Evolutionary conservation across 768 basidiomycete species (phyloP).

Genomic region (Crassisporium funariophilum): DNA sequence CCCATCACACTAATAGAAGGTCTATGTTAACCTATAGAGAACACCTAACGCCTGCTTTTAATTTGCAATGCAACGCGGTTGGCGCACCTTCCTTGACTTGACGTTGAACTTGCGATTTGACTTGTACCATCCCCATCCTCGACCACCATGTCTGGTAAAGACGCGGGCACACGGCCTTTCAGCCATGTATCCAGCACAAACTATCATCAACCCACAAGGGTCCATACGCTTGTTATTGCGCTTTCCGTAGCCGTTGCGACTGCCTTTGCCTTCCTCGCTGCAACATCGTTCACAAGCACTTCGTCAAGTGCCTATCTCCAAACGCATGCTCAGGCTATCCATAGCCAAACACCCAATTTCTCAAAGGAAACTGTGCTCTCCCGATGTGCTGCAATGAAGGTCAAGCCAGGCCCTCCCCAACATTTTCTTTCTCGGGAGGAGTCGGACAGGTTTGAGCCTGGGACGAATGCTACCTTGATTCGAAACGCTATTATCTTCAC

Average conservation of each 20-base stretch:
- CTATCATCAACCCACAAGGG: constrained; percentile 1
- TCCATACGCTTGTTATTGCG: neutral
- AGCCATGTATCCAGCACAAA: neutral
- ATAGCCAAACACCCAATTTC: too few species aligned
- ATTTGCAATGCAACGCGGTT: constrained; percentile 15
- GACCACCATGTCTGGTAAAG: constrained; percentile 26
- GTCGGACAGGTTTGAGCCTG: constrained; percentile 69
- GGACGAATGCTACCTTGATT: constrained; percentile 68
- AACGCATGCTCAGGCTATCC: constrained; percentile 4
- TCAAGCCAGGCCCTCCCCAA: constrained; percentile 42
- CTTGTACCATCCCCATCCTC: constrained; percentile 9
- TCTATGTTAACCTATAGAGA: too few species aligned
- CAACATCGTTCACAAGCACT: constrained; percentile 7
- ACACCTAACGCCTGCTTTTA: constrained; percentile 6
- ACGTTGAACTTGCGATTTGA: constrained; percentile 1
- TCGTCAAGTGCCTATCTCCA: constrained; percentile 1
- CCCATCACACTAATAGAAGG: too few species aligned
- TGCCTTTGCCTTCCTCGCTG: constrained; percentile 10
- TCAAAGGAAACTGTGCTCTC: constrained; percentile 34
- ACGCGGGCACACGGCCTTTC: neutral
- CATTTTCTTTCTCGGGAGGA: constrained; percentile 42
- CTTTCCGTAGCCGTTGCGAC: neutral
- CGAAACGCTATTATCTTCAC: constrained; percentile 72
- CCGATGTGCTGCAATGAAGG: constrained; percentile 56
- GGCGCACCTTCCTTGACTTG: constrained; percentile 9